Evolutionary conservation across 305 asterid genomes (phyloP).

Genomic region (Fraxinus nigra): DNA sequence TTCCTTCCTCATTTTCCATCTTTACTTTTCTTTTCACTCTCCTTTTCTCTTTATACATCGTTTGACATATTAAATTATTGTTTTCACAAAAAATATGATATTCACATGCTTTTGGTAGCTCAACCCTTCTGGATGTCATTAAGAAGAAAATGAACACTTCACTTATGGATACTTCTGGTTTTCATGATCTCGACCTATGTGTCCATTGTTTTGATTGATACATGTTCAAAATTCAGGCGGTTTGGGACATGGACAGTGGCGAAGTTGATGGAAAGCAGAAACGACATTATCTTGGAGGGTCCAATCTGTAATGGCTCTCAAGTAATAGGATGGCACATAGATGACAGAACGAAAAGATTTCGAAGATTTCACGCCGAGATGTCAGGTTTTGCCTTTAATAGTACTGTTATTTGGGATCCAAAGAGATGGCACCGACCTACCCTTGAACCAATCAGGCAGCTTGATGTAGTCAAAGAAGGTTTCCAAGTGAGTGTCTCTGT

Average conservation of each 20-base stretch:
- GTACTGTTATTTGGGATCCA: conserved; percentile 78
- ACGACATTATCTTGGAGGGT: conserved; percentile 48
- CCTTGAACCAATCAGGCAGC: conserved; percentile 60
- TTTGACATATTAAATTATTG: not conserved
- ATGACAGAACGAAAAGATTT: conserved; percentile 27
- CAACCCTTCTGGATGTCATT: not conserved
- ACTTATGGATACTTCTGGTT: not conserved
- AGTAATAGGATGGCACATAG: conserved; percentile 76
- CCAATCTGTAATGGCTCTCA: conserved; percentile 71
- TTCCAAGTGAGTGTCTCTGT: conserved; percentile 52
- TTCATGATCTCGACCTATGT: not conserved
- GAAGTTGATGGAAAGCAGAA: conserved; percentile 40
- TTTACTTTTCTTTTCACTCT: not conserved
- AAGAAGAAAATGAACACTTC: not conserved
- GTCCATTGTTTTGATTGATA: not conserved
- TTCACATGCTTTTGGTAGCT: not conserved
- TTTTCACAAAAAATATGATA: not conserved
- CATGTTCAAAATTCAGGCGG: conserved; percentile 47
- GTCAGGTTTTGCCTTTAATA: conserved; percentile 74
- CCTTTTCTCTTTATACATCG: not conserved
- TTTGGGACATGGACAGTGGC: conserved; percentile 75
- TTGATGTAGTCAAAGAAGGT: conserved; percentile 38
- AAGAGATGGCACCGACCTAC: conserved; percentile 70
- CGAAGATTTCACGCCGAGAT: conserved; percentile 60
- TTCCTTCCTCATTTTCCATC: not conserved